phyloP scores from a whole-genome alignment of 208 protist species.

The Leishmania gerbilli region DNA sequence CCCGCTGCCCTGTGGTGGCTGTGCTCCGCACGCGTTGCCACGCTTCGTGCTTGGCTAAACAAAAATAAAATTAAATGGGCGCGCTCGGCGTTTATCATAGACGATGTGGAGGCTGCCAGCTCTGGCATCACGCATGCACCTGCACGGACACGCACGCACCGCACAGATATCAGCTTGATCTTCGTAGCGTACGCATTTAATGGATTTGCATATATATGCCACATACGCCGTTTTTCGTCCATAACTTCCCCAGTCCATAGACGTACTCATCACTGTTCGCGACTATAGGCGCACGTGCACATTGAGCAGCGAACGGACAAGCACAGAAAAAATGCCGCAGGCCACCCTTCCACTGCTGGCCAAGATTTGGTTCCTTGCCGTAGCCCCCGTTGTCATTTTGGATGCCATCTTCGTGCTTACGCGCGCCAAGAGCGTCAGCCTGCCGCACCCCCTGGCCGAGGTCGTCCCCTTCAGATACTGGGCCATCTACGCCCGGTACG shows the following conservation, averaged over 20 bases:
- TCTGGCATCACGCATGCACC: not conserved
- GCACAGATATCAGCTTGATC: not conserved
- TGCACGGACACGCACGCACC: not conserved
- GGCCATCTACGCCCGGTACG: conserved; percentile 70
- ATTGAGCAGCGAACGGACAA: not conserved
- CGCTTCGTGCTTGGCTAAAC: not conserved
- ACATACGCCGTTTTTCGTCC: not conserved
- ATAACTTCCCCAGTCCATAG: not conserved
- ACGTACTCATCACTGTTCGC: not conserved
- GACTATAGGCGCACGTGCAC: not conserved
- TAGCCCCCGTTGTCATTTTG: conserved; percentile 61
- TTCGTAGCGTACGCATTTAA: not conserved
- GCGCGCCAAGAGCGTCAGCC: conserved; percentile 22
- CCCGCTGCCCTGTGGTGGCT: not conserved
- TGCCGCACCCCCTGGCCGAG: conserved; percentile 53
- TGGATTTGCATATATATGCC: not conserved
- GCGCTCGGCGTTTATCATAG: not conserved
- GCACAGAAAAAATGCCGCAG: conserved; percentile 27
- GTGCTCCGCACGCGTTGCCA: not conserved
- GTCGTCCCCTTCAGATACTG: conserved; percentile 62
- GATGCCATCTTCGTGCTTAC: conserved; percentile 75
- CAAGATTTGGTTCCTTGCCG: conserved; percentile 58
- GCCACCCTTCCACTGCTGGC: conserved; percentile 53
- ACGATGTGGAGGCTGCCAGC: not conserved
- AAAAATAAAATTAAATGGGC: not conserved